Base-by-base conservation (phyloP, 1,139 yeast species). In the Candida pseudoviswanathii region DNA sequence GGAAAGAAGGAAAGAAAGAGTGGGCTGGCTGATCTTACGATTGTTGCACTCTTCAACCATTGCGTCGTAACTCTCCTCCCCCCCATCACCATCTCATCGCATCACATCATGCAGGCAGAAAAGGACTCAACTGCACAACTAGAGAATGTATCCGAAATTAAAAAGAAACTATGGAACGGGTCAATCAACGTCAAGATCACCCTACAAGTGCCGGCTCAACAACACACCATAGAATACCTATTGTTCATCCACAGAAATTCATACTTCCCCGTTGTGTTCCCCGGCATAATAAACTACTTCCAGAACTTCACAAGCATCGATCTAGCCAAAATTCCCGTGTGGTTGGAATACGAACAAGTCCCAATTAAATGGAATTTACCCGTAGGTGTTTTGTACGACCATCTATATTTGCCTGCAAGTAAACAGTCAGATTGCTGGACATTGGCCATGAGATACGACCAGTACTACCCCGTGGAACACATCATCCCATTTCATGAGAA, bases 281-380 rank as follows among this genome's bases (percentile, higher is more conserved):
- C 70, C 0, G 57, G 60, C 5, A 66, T 87, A 0, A 58, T 77
- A 2, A 54, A 57, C 1, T 84, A 74, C 60, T 81, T 86, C 54
- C 33, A 45, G 60, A 65, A 40, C 64, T 71, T n/a, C 67, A 62
- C 47, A 54, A 41, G 11, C 24, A 41, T 24, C 22, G 34, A 24
- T 24, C 30, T 30, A 41, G 31, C 34, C 25, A 41, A 22, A 66
- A 66, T 24, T 65, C 72, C 79, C 0, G 59, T 75, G 0, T 90
- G 96, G 96, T 73, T 90, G 46, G 90, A 83, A 55, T 80, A 72
- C 59, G 84, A 84, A 30, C 78, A 71, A 4, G 81, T 74, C 0
- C 90, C 95, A 0, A 52, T 91, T 27, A 77, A 80, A 43, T 91
- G 97, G 96, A 84, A 87, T 57, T 70, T 84, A 57, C 97, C 97